These are phyloP conservation scores for Passiflora organensis DNA, from an alignment of 345 rosid species.

Conservation along the genomic window DNA sequence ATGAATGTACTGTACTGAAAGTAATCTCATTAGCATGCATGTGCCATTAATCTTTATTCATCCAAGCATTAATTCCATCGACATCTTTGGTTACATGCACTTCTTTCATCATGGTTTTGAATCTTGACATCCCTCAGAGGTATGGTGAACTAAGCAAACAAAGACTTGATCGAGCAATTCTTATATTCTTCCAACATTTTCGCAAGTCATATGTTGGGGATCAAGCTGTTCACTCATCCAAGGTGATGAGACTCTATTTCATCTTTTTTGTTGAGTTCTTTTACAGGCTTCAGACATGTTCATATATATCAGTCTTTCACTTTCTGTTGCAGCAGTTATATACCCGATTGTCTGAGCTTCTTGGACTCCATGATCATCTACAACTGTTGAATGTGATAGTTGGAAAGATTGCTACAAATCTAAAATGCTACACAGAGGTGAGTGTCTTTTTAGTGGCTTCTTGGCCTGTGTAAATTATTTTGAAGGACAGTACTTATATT, in stretches of 20 bases:
- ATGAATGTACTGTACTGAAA: background rate
- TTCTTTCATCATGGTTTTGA: background rate
- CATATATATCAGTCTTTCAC: constrained; percentile 28
- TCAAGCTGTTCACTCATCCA: constrained; percentile 97
- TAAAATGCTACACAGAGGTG: constrained; percentile 90
- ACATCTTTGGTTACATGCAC: too few relatives aligned
- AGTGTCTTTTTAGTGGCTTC: constrained; percentile 9
- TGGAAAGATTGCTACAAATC: constrained; percentile 90
- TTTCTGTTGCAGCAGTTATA: constrained; percentile 84
- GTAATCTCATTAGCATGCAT: background rate
- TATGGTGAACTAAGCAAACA: constrained; percentile 87
- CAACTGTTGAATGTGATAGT: constrained; percentile 82
- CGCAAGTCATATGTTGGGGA: constrained; percentile 98
- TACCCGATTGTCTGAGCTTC: constrained; percentile 85
- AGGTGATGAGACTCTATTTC: constrained; percentile 44
- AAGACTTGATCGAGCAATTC: constrained; percentile 97
- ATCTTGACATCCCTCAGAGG: constrained; percentile 49
- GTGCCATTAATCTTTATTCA: too few relatives aligned
- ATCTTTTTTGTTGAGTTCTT: constrained; percentile 1
- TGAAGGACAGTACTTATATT: background rate
- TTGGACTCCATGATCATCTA: constrained; percentile 92
- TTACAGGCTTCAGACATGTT: background rate
- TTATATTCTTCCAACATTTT: constrained; percentile 95
- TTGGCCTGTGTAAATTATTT: background rate
- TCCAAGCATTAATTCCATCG: too few relatives aligned